These are phyloP conservation scores for Auricularia cornea DNA, from an alignment of 768 basidiomycete genomes.

Conservation along the genomic window DNA sequence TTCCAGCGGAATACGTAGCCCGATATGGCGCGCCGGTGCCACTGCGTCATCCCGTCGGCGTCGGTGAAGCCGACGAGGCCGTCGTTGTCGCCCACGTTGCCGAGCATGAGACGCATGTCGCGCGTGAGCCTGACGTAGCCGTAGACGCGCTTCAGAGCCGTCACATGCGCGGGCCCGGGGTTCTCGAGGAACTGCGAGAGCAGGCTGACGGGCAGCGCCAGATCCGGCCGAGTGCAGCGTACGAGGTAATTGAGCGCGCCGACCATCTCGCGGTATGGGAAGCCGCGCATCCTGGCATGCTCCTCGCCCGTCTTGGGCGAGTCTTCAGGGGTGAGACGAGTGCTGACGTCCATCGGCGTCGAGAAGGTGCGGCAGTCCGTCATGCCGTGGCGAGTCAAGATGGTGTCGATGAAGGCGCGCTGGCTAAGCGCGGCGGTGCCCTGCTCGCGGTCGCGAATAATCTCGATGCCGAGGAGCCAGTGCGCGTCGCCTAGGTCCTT, in stretches of 20 bases:
- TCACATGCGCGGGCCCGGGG: neutral
- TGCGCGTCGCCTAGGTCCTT: neutral
- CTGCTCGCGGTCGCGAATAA: slow-evolving; percentile 1
- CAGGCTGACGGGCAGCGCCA: slow-evolving; percentile 3
- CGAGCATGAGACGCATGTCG: neutral
- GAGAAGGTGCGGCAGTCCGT: neutral
- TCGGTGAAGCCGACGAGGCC: slow-evolving; percentile 6
- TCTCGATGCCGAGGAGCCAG: neutral
- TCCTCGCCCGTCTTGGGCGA: slow-evolving; percentile 3
- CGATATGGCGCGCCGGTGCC: slow-evolving; percentile 12
- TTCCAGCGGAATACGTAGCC: slow-evolving; percentile 27
- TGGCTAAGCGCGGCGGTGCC: slow-evolving; percentile 10
- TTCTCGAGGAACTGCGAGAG: neutral
- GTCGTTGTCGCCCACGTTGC: neutral
- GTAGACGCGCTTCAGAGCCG: neutral
- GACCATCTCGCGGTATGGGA: neutral
- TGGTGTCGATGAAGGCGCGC: slow-evolving; percentile 7
- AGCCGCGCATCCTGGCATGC: neutral
- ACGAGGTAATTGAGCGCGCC: neutral
- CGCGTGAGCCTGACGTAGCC: neutral
- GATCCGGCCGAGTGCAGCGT: slow-evolving; percentile 11
- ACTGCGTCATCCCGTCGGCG: slow-evolving; percentile 12
- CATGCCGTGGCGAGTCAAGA: slow-evolving; percentile 9
- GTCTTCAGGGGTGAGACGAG: slow-evolving; percentile 1
- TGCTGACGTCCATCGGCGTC: slow-evolving; percentile 13